Conservation (phyloP, 805 yeast species). For the Kodamaea laetipori region DNA sequence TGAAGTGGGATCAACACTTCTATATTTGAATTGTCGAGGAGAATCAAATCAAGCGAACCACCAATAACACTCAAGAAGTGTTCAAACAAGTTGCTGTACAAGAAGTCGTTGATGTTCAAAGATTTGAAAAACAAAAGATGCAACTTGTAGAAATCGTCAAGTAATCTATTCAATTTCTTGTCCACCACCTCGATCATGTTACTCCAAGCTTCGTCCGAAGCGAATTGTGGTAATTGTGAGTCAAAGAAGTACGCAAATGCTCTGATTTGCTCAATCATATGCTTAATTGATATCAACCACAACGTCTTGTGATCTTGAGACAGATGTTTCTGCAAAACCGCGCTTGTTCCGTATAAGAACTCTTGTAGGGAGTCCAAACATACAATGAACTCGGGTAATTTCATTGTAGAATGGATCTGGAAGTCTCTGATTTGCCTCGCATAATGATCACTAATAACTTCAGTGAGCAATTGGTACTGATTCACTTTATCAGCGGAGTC, state of each 20-base stretch:
- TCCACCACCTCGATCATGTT: constrained; percentile 7
- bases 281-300: constrained; percentile 21
- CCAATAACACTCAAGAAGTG: constrained; percentile 10
- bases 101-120: constrained; percentile 5
- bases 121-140: constrained; percentile 5
- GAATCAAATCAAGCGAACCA: constrained; percentile 17
- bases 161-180: constrained; percentile 9
- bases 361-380: constrained; percentile 23
- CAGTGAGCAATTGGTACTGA: neutral
- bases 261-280: constrained; percentile 12
- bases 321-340: constrained; percentile 16
- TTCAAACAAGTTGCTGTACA: constrained; percentile 5
- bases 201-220: constrained; percentile 9
- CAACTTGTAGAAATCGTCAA: constrained; percentile 8
- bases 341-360: constrained; percentile 18
- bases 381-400: constrained; percentile 15
- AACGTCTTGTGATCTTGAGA: constrained; percentile 19
- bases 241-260: constrained; percentile 13
- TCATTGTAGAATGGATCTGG: neutral
- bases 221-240: constrained; percentile 4
- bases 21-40: constrained; percentile 11
- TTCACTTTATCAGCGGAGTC: constrained; percentile 2
- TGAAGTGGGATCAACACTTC: constrained; percentile 8
- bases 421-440: neutral
- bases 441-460: neutral